Evolutionary conservation across 2,329 filamentous ascomycete species (phyloP).

Genomic region (Colletotrichum costaricense): DNA sequence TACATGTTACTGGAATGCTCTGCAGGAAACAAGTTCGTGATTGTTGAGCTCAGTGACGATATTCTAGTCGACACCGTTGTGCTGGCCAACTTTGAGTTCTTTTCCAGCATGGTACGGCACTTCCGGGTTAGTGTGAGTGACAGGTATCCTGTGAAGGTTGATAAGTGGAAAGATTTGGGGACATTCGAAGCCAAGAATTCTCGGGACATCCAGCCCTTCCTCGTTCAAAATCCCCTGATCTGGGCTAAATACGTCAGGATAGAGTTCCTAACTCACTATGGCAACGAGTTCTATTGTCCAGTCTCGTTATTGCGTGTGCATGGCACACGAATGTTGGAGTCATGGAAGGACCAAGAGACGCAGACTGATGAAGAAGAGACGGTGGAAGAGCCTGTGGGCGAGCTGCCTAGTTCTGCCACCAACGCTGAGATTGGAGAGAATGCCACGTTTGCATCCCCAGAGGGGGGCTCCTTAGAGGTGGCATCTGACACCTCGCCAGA

Average conservation of each 20-base stretch:
- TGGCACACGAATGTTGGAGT: slow-evolving; percentile 95
- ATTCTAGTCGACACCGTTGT: slow-evolving; percentile 93
- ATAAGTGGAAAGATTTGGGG: slow-evolving; percentile 91
- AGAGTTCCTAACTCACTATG: slow-evolving; percentile 93
- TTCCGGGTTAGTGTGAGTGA: slow-evolving; percentile 95
- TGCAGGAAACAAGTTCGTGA: slow-evolving; percentile 89
- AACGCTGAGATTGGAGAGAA: not conserved
- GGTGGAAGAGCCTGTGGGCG: slow-evolving; percentile 47
- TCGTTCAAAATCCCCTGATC: slow-evolving; percentile 93
- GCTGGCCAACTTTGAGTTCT: slow-evolving; percentile 99
- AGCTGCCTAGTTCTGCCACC: not conserved
- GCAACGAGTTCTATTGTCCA: slow-evolving; percentile 96
- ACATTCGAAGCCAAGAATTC: slow-evolving; percentile 93
- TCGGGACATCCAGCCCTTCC: slow-evolving; percentile 92
- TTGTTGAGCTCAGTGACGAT: slow-evolving; percentile 91
- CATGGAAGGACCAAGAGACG: slow-evolving; percentile 83
- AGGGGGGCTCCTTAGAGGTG: not conserved
- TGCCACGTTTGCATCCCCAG: not conserved
- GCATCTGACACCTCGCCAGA: not conserved
- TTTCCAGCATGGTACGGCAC: slow-evolving; percentile 93
- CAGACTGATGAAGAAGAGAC: slow-evolving; percentile 72
- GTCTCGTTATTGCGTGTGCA: slow-evolving; percentile 91
- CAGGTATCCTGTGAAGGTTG: slow-evolving; percentile 90
- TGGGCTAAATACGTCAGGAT: slow-evolving; percentile 94
- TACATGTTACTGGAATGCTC: slow-evolving; percentile 97